Evolutionary conservation across 2,329 filamentous ascomycete species (phyloP), one percentile per base, ranked within the genome.

Genomic region (Sporothrix dimorphospora): DNA sequence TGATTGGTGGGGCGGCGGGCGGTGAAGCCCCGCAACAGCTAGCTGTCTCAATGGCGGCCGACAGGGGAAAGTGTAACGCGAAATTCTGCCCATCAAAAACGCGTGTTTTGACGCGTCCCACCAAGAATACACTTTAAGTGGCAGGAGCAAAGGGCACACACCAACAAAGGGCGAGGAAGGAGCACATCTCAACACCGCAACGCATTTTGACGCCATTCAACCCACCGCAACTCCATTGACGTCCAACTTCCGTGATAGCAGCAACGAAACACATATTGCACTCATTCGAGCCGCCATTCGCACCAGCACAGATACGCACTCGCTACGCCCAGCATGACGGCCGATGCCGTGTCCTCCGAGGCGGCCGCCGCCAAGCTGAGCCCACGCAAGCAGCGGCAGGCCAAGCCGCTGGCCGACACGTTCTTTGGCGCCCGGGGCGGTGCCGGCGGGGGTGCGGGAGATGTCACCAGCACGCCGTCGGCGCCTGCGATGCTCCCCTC

Each of bases 361-460:
- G 74, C 73, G 21, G 9, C 68, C 42, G 42, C 72, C 24, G 34
- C 68, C 21, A 74, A 73, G 69, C 75, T 76, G 45, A 78, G 76
- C 65, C 76, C 77, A 7, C 74, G 77, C 49, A 79, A 78, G 69
- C 69, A 74, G 47, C 76, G 75, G 61, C 75, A 77, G 67, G 73
- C 74, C 42, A 81, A 80, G 72, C 78, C 79, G 45, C 77, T 79
- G 27, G 76, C 78, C 21, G 78, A 81, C 71, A 78, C 81, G 1
- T 81, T 84, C 73, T 84, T 84, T 72, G 80, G 79, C 19, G 77
- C 42, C 3, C 53, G 63, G 12, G 67, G 53, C 7, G 49, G 51
- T 6, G 51, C 38, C 12, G 45, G 34, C 38, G 11, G 45, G 3
- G 59, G 78, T 65, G 81, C 80, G 73, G 80, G 80, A n/a, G 42